Evolutionary conservation across 805 yeast genomes (phyloP).

Genomic region (Lachancea dasiensis): DNA sequence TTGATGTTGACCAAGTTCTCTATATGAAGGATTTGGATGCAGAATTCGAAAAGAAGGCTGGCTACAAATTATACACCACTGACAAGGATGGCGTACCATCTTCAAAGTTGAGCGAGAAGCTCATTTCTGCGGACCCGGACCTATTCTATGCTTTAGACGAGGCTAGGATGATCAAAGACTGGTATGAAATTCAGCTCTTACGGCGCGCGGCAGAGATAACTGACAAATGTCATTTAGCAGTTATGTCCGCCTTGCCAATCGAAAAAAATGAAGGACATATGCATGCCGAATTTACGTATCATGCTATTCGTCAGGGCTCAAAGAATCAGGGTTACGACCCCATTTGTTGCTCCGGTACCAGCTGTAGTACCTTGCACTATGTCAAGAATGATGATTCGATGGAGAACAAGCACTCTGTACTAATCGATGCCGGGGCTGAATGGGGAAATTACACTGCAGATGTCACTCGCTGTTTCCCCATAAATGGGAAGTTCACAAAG

Average conservation of each 20-base stretch:
- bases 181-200: constrained; percentile 69
- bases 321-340: constrained; percentile 89
- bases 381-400: constrained; percentile 69
- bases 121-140: constrained; percentile 41
- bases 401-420: constrained; percentile 54
- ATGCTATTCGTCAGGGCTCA: constrained; percentile 89
- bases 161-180: constrained; percentile 78
- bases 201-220: constrained; percentile 77
- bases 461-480: constrained; percentile 93
- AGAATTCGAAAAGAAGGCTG: constrained; percentile 30
- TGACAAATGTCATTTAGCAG: constrained; percentile 84
- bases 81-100: constrained; percentile 46
- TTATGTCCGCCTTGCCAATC: constrained; percentile 87
- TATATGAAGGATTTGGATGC: constrained; percentile 47
- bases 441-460: constrained; percentile 92
- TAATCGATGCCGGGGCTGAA: constrained; percentile 96
- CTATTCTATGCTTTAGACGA: constrained; percentile 79
- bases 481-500: constrained; percentile 79
- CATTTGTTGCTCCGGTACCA: constrained; percentile 89
- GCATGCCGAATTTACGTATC: constrained; percentile 93
- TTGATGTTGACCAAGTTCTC: constrained; percentile 77
- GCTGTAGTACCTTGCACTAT: constrained; percentile 87
- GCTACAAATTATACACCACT: constrained; percentile 41
- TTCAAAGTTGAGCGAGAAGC: constrained; percentile 29
- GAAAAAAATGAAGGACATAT: constrained; percentile 85